Percentiles rank a stretch among this genome's conserved stretches.
Evolutionary conservation across 1,284 basidiomycete genomes (phyloP).

Genomic region (Athelia sp.): DNA sequence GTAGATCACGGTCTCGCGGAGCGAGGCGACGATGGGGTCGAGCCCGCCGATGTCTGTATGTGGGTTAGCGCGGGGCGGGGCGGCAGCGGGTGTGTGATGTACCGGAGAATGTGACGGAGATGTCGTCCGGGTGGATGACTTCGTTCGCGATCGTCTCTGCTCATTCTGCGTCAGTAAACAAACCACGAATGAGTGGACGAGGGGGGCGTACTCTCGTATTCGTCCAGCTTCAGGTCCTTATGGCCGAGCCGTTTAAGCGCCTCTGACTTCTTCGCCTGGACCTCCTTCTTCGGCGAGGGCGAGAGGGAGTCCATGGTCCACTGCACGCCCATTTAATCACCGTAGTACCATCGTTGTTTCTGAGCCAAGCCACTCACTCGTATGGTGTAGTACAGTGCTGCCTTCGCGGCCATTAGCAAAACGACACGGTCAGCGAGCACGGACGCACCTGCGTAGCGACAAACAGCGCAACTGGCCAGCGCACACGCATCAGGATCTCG

Average conservation of each 20-base stretch:
- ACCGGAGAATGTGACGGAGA: slow-evolving; percentile 70
- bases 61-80: slow-evolving; percentile 1
- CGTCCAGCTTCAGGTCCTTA: slow-evolving; percentile 63
- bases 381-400: slow-evolving; percentile 42
- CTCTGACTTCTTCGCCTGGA: slow-evolving; percentile 67
- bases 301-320: slow-evolving; percentile 36
- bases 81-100: slow-evolving; percentile 12
- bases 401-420: slow-evolving; percentile 25
- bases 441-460: slow-evolving; percentile 38
- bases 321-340: slow-evolving; percentile 20
- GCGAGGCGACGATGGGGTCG: slow-evolving; percentile 85
- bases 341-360: neutral
- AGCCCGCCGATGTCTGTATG: slow-evolving; percentile 87
- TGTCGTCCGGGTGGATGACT: slow-evolving; percentile 84
- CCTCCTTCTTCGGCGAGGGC: slow-evolving; percentile 53
- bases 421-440: slow-evolving; percentile 1
- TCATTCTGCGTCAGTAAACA: slow-evolving; percentile 3
- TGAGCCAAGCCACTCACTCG: slow-evolving; percentile 22
- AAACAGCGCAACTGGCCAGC: slow-evolving; percentile 34
- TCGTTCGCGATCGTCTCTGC: slow-evolving; percentile 80
- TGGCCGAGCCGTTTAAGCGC: slow-evolving; percentile 73
- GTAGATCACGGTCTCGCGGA: slow-evolving; percentile 96
- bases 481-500: neutral
- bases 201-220: slow-evolving; percentile 70
- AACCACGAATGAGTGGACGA: neutral